Evolutionary conservation across 2,329 filamentous ascomycete species (phyloP).

Genomic region (Cercospora berteroae): DNA sequence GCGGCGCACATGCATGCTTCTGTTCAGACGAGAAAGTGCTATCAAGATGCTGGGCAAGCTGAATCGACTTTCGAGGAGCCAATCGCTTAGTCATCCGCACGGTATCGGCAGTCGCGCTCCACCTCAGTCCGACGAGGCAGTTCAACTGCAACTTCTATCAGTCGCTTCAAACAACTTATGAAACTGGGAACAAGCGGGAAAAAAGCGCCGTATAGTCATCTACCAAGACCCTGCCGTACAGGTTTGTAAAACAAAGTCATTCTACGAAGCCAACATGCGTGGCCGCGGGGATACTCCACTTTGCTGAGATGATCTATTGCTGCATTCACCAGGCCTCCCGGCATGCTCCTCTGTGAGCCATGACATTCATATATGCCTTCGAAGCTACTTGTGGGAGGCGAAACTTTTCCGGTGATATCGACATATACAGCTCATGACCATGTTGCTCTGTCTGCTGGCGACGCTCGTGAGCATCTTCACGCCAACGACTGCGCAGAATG

Average conservation of each 20-base stretch:
- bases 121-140: not conserved
- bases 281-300: not conserved
- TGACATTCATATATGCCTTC: not conserved
- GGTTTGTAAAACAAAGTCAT: not conserved
- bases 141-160: not conserved
- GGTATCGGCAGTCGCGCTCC: not conserved
- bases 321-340: not conserved
- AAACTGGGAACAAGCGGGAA: not conserved
- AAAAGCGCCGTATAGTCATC: not conserved
- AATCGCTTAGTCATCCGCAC: not conserved
- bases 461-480: constrained; percentile 17
- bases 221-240: not conserved
- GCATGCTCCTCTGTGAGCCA: not conserved
- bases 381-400: not conserved
- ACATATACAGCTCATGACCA: not conserved
- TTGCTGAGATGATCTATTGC: not conserved
- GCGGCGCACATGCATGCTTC: not conserved
- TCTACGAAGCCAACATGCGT: not conserved
- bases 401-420: not conserved
- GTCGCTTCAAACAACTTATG: not conserved
- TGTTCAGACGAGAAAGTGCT: not conserved
- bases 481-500: constrained; percentile 22
- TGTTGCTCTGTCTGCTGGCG: constrained; percentile 1
- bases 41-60: not conserved
- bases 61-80: not conserved